Evolutionary conservation across 2,329 filamentous ascomycete genomes (phyloP).

Genomic region (Aspergillus terreus): DNA sequence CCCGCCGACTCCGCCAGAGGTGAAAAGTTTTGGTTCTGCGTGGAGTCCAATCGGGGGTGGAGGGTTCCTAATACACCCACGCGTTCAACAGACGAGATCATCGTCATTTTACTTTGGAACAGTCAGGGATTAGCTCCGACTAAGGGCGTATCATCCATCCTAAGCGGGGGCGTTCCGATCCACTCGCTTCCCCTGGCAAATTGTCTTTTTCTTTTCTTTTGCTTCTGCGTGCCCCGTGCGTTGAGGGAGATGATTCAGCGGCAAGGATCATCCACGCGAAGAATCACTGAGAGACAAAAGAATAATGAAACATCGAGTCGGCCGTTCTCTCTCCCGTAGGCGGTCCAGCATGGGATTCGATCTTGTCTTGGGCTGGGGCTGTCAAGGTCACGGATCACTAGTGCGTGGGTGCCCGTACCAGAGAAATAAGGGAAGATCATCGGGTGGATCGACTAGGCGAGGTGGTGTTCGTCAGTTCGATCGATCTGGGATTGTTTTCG

Average conservation of each 20-base stretch:
- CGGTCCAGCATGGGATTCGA: no score
- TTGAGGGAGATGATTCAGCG: background rate
- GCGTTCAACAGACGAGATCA: constrained; percentile 14
- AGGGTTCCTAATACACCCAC: constrained; percentile 13
- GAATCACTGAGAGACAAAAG: background rate
- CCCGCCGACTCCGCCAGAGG: background rate
- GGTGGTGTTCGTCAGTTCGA: background rate
- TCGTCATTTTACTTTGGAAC: constrained; percentile 13
- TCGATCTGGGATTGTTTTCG: background rate
- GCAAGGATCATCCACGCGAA: background rate
- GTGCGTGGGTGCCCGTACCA: background rate
- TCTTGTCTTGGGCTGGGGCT: background rate
- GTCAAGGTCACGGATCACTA: background rate
- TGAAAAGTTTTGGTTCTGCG: background rate
- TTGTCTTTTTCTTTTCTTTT: background rate
- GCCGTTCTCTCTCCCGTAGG: no score
- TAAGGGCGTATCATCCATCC: background rate
- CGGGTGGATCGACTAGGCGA: background rate
- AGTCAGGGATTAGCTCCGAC: background rate
- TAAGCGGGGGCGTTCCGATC: background rate
- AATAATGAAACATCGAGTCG: background rate
- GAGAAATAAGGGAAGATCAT: background rate
- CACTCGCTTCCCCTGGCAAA: background rate
- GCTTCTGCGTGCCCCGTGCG: background rate
- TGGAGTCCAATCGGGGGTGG: constrained; percentile 11